Base-by-base conservation (phyloP, 495 filamentous ascomycete genomes). In the Haplographium delicatum region DNA sequence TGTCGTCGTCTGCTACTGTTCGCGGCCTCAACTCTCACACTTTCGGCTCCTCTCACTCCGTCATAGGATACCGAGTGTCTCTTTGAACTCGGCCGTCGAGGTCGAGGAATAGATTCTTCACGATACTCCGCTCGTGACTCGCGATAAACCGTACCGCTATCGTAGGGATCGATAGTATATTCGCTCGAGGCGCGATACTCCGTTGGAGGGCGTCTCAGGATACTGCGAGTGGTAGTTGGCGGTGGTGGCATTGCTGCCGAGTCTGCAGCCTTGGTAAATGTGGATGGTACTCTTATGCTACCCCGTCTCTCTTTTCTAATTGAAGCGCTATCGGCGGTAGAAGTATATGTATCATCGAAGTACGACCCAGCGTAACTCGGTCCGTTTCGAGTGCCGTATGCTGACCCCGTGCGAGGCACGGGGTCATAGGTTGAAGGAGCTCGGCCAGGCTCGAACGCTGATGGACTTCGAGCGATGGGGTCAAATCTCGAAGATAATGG, bases 21-120 rank as follows among this genome's bases (percentile, higher is more conserved):
- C 13, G 57, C 57, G 7, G 54, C 20, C 40, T 62, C 59, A 10
- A 65, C 39, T 22, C 40, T 53, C 3, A 59, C 56, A 10, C 53
- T 44, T 13, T 51, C 57, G 15, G 35, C 37, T 1, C 28, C 56
- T 15, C 24, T 30, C 15, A 34, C 44, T 15, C 44, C 26, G 33
- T 62, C 55, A 24, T 62, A 58, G 0, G 52, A 56, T 20, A 46
- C 56, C 5, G 59, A 62, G 25, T 44, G 48, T 9, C 59, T 45
- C 16, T 50, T 38, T 4, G 33, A 31, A 31, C 51, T 54, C 2
- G 55, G 52, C 13, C 59, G 50, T 1, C 59, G 59, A 24, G 54
- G 24, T 33, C 44, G 47, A 19, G 49, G 31, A n/a, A 20, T 19
- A n/a, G n/a, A n/a, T 19, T 60, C 57, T 1, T 50, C 48, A 13